Percentiles rank a stretch among this genome's conserved stretches.
These are phyloP conservation scores for Penicillium paneum DNA, from an alignment of 2,329 filamentous ascomycete species.

Conservation along the genomic window DNA sequence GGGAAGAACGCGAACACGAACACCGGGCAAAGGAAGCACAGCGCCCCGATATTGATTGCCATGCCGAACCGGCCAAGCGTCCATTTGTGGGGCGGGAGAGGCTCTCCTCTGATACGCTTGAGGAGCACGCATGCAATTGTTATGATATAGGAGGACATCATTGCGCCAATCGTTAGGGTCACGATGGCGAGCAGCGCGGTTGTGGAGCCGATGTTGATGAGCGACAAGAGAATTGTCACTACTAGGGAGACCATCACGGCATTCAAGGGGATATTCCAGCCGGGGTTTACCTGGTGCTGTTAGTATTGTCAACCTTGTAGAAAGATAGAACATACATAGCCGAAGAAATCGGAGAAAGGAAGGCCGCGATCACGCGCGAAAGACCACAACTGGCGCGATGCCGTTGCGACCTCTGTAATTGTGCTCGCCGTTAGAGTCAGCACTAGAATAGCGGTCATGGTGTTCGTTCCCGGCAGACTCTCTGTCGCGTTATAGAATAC, in stretches of 20 bases:
- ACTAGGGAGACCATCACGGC: conserved; percentile 11
- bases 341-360: conserved; percentile 28
- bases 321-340: conserved; percentile 7
- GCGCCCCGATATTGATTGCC: conserved; percentile 34
- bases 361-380: conserved; percentile 44
- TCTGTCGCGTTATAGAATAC: conserved; percentile 36
- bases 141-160: conserved; percentile 5
- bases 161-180: not conserved
- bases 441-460: conserved; percentile 45
- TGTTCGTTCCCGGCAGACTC: conserved; percentile 41
- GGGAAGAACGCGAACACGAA: conserved; percentile 43
- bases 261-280: not conserved
- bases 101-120: conserved; percentile 32
- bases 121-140: conserved; percentile 29
- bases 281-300: conserved; percentile 3
- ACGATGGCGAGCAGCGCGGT: not conserved
- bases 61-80: conserved; percentile 34
- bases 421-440: conserved; percentile 38
- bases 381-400: conserved; percentile 37
- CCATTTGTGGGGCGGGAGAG: conserved; percentile 34
- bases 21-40: conserved; percentile 33
- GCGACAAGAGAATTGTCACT: not conserved
- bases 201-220: conserved; percentile 1
- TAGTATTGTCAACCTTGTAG: not conserved
- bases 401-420: conserved; percentile 37